These are phyloP conservation scores for Tetrahymena malaccensis DNA, from an alignment of 73 alveolate genomes.

Conservation along the genomic window DNA sequence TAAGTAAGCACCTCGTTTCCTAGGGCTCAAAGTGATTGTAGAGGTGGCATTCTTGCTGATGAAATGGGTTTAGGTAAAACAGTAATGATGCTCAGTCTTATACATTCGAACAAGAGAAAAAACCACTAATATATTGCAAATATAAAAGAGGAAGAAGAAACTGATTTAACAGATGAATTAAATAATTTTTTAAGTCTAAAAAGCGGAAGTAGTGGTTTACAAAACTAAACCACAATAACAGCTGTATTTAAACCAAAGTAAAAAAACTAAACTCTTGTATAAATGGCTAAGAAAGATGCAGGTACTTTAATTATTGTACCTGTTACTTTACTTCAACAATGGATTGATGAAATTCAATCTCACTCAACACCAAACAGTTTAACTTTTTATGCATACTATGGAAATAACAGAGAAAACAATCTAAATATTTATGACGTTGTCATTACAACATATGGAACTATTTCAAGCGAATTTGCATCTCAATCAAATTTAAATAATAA, in stretches of 20 bases:
- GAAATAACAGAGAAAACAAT: slow-evolving; percentile 4
- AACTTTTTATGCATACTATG: slow-evolving; percentile 13
- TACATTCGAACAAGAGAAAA: slow-evolving; percentile 17
- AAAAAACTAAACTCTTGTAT: not conserved
- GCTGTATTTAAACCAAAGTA: slow-evolving; percentile 12
- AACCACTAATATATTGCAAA: not conserved
- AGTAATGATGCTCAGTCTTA: slow-evolving; percentile 48
- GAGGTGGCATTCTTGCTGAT: slow-evolving; percentile 69
- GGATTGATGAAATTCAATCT: slow-evolving; percentile 41
- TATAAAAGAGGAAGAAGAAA: not conserved
- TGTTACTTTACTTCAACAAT: slow-evolving; percentile 21
- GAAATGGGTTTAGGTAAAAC: slow-evolving; percentile 80
- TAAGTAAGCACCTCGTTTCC: slow-evolving; percentile 31
- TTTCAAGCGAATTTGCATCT: slow-evolving; percentile 24
- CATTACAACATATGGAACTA: slow-evolving; percentile 48
- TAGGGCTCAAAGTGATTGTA: slow-evolving; percentile 17
- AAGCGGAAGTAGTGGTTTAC: not conserved
- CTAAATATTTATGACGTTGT: slow-evolving; percentile 25
- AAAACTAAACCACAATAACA: not conserved
- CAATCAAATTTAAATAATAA: not conserved
- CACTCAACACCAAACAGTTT: slow-evolving; percentile 4
- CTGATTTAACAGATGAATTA: not conserved
- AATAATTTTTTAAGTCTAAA: not conserved
- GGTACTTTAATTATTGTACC: slow-evolving; percentile 50
- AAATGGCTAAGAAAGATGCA: slow-evolving; percentile 31